These are phyloP conservation scores for Geosmithia flava DNA, from an alignment of 2,329 filamentous ascomycete species.

Conservation along the genomic window DNA sequence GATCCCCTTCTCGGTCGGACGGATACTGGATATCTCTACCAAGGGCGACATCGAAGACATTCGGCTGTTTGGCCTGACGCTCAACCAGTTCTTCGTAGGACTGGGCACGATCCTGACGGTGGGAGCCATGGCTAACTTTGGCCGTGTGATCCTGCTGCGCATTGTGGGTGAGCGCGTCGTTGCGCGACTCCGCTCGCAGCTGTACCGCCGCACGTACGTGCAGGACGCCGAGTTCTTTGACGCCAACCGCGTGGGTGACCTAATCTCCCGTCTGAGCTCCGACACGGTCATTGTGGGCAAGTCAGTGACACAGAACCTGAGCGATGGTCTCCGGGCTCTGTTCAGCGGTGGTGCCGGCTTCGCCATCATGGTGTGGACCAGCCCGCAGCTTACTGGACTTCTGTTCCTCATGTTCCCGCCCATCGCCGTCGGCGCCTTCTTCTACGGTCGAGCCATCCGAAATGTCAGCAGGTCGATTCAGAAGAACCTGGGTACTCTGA, in stretches of 20 bases:
- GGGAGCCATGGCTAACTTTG: slow-evolving; percentile 85
- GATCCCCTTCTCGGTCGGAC: slow-evolving; percentile 91
- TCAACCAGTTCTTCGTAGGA: slow-evolving; percentile 79
- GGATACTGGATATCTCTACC: slow-evolving; percentile 85
- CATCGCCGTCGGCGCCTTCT: slow-evolving; percentile 77
- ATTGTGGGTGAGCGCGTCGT: slow-evolving; percentile 95
- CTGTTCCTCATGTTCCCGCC: slow-evolving; percentile 82
- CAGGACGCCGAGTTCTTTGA: slow-evolving; percentile 99
- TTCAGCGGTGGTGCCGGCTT: slow-evolving; percentile 88
- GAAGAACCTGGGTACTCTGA: slow-evolving; percentile 81
- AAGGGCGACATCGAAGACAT: slow-evolving; percentile 53
- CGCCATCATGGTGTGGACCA: slow-evolving; percentile 90
- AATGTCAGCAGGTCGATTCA: slow-evolving; percentile 88
- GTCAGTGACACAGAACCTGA: slow-evolving; percentile 95
- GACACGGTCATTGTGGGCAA: slow-evolving; percentile 98
- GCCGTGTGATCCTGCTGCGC: slow-evolving; percentile 80
- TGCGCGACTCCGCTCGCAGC: slow-evolving; percentile 71
- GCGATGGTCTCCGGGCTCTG: slow-evolving; percentile 81
- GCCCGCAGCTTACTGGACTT: slow-evolving; percentile 77
- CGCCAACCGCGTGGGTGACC: slow-evolving; percentile 88
- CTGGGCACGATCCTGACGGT: slow-evolving; percentile 66
- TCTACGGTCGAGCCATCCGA: slow-evolving; percentile 82
- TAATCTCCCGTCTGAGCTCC: slow-evolving; percentile 89
- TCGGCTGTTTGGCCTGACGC: slow-evolving; percentile 69
- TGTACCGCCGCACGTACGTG: slow-evolving; percentile 87